phyloP scores from a whole-genome alignment of 176 grass and related monocot genomes.

The Eleusine indica region DNA sequence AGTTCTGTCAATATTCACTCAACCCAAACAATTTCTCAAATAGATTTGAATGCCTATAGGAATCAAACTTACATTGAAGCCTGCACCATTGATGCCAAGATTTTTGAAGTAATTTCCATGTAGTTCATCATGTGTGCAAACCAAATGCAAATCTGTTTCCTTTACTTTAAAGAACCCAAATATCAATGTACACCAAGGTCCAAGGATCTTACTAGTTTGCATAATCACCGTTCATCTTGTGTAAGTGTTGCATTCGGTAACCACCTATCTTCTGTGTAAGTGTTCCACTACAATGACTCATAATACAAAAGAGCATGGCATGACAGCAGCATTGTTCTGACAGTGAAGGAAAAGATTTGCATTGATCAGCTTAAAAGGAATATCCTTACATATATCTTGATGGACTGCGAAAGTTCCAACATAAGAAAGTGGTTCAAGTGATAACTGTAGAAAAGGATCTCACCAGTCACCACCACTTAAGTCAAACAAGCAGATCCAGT shows the following conservation, averaged over 20 bases:
- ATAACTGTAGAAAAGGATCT: slow-evolving; percentile 14
- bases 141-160: neutral
- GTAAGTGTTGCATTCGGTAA: neutral
- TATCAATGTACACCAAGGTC: neutral
- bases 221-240: neutral
- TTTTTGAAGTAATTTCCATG: neutral
- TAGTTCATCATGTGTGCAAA: neutral
- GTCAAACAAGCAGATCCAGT: neutral
- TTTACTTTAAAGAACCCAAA: neutral
- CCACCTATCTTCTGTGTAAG: neutral
- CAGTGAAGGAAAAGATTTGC: neutral
- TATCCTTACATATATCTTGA: neutral
- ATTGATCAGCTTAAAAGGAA: neutral
- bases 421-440: slow-evolving; percentile 27
- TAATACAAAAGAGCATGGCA: neutral
- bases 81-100: neutral
- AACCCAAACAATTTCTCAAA: neutral
- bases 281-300: too few species aligned
- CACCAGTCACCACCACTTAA: neutral
- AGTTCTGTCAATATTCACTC: neutral
- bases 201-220: neutral
- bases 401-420: neutral
- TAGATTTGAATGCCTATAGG: neutral
- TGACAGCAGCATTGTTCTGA: neutral
- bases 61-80: neutral